Base-by-base conservation (phyloP, 2,329 filamentous ascomycete species). In the Hortaea sp. region DNA sequence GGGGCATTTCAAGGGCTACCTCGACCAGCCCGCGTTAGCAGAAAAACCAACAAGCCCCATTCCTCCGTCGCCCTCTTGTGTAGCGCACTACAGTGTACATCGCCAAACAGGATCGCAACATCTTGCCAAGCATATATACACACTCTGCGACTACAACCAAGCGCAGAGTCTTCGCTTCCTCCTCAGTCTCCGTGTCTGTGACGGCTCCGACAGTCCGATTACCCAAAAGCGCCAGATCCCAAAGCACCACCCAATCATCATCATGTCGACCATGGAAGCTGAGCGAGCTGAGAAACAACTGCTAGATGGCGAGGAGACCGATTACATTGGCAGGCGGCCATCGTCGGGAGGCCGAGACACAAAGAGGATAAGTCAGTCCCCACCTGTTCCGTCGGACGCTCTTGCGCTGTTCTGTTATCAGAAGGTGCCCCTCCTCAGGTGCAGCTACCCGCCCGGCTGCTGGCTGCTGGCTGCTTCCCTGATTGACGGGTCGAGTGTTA, bases 321-420 rank as follows among this genome's bases (percentile, higher is more conserved):
- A 58, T 6, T 62, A 62, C 45, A 52, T 63, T 44, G 60, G 60
- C 35, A 51, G 61, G 44, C 44, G 60, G 12, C 60, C 57, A 7
- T 61, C 59, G 38, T 53, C 57, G 11, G 57, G 57, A 12, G 60
- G 60, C 6, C 43, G 61, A 50, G 60, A 63, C 37, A 62, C 59
- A 12, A 64, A 64, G 51, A 50, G 61, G 47, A 49, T 55, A 47
- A 58, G 62, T 64, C 46, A 57, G 62, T 63, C 42, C 13, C 29
- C 27, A 29, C 20, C 20, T 20, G 20, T 20, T 20, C 20, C 20
- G 20, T 43, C 41, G 32, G 2, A 37, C 10, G 10, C 12, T 37
- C 32, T 4, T 37, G 10, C 12, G 20, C 20, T 20, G 20, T 20
- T 20, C 20, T 20, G 20, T 20, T 20, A 20, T 20, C 20, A 20